phyloP scores from a whole-genome alignment of 2,329 filamentous ascomycete species.

The Rhinocladiella similis region DNA sequence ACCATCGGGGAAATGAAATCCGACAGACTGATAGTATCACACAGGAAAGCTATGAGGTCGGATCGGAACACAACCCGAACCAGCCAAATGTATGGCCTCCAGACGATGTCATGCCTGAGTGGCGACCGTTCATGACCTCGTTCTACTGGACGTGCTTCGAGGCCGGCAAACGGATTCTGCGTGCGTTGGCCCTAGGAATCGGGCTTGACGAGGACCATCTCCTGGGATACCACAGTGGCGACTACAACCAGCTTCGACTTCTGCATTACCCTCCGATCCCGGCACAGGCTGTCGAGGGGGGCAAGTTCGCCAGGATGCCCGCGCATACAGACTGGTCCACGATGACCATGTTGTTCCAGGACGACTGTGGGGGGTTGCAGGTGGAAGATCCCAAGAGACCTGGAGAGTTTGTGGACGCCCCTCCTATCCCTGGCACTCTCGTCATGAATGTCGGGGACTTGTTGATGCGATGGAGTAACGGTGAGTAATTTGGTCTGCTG shows the following conservation, averaged over 20 bases:
- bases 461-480: conserved; percentile 53
- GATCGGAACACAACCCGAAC: conserved; percentile 45
- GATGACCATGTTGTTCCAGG: conserved; percentile 57
- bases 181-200: conserved; percentile 49
- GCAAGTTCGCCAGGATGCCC: conserved; percentile 48
- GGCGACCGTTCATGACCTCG: conserved; percentile 48
- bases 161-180: conserved; percentile 54
- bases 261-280: conserved; percentile 59
- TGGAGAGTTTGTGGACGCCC: conserved; percentile 44
- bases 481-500: conserved; percentile 31
- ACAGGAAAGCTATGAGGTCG: conserved; percentile 56
- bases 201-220: conserved; percentile 49
- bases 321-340: conserved; percentile 57
- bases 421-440: conserved; percentile 40
- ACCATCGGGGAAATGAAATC: neutral
- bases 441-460: conserved; percentile 55
- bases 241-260: conserved; percentile 61
- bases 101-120: conserved; percentile 46
- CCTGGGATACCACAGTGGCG: conserved; percentile 52
- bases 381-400: conserved; percentile 45
- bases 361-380: conserved; percentile 53
- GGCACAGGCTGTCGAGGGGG: conserved; percentile 43
- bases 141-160: conserved; percentile 53
- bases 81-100: conserved; percentile 55
- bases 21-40: neutral